Conservation (phyloP, 805 yeast species). For the Vanderwaltozyma tropicalis region DNA sequence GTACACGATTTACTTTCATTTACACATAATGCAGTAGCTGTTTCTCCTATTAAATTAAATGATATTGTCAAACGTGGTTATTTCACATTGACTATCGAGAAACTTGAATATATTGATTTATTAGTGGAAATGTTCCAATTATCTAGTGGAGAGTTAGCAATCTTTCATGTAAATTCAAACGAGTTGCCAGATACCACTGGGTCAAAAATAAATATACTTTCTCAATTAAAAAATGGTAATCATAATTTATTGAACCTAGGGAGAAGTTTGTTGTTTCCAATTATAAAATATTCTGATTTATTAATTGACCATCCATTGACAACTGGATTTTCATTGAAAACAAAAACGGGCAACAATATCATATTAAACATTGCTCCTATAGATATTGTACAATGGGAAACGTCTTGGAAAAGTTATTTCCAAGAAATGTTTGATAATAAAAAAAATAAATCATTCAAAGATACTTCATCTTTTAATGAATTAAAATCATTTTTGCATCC, state of each 20-base stretch:
- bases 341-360: slow-evolving; percentile 16
- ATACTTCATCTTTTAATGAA: background rate
- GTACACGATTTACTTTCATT: slow-evolving; percentile 20
- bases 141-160: slow-evolving; percentile 18
- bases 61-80: slow-evolving; percentile 13
- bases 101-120: slow-evolving; percentile 9
- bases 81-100: slow-evolving; percentile 14
- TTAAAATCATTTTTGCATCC: background rate
- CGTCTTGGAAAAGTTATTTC: slow-evolving; percentile 17
- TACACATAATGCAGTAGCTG: slow-evolving; percentile 8
- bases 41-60: slow-evolving; percentile 11
- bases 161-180: slow-evolving; percentile 19
- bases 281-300: slow-evolving; percentile 17
- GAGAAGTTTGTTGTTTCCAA: slow-evolving; percentile 20
- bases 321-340: slow-evolving; percentile 10
- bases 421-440: slow-evolving; percentile 9
- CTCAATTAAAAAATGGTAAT: slow-evolving; percentile 7
- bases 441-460: slow-evolving; percentile 3
- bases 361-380: slow-evolving; percentile 12
- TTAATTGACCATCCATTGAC: slow-evolving; percentile 5
- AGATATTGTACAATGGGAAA: slow-evolving; percentile 20
- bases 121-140: slow-evolving; percentile 21
- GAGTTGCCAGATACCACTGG: slow-evolving; percentile 6
- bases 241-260: slow-evolving; percentile 13
- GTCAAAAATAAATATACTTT: slow-evolving; percentile 6